Conservation (phyloP, 1,284 basidiomycete genomes). For the Ceratobasidium sp. region DNA sequence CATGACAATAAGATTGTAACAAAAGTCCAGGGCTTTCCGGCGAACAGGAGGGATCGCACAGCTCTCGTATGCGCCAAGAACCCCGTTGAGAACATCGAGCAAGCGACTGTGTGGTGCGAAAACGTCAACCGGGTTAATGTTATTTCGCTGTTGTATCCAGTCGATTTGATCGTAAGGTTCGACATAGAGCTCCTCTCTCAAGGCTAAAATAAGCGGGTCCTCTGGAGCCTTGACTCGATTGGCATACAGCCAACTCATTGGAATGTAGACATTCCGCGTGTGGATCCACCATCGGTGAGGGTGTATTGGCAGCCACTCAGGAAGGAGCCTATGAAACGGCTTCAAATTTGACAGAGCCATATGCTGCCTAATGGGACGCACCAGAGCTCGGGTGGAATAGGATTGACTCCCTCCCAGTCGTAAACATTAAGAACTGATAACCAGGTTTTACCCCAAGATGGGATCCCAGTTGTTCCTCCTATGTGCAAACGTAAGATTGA, state of each 20-base stretch:
- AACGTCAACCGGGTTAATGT: conserved; percentile 79
- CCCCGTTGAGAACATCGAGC: conserved; percentile 72
- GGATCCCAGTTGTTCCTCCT: conserved; percentile 84
- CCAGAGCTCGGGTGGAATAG: conserved; percentile 94
- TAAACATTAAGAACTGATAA: conserved; percentile 91
- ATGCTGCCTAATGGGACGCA: conserved; percentile 50
- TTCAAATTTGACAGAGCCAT: not conserved
- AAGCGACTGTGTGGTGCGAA: conserved; percentile 84
- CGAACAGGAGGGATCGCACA: conserved; percentile 70
- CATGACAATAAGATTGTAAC: conserved; percentile 80
- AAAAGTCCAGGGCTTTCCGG: conserved; percentile 67
- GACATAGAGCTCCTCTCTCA: conserved; percentile 90
- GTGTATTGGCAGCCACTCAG: conserved; percentile 92
- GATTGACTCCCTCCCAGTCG: conserved; percentile 95
- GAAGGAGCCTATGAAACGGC: conserved; percentile 69
- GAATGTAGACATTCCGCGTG: conserved; percentile 87
- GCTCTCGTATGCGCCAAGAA: conserved; percentile 76
- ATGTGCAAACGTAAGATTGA: not conserved
- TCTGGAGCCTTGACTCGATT: conserved; percentile 77
- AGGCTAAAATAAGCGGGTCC: conserved; percentile 79
- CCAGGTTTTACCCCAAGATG: conserved; percentile 99
- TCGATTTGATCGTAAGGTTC: conserved; percentile 86
- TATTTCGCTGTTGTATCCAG: conserved; percentile 91
- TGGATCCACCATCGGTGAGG: conserved; percentile 99
- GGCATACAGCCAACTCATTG: conserved; percentile 91